phyloP scores from a whole-genome alignment of 306 rosid species.

The Cucumis melo region DNA sequence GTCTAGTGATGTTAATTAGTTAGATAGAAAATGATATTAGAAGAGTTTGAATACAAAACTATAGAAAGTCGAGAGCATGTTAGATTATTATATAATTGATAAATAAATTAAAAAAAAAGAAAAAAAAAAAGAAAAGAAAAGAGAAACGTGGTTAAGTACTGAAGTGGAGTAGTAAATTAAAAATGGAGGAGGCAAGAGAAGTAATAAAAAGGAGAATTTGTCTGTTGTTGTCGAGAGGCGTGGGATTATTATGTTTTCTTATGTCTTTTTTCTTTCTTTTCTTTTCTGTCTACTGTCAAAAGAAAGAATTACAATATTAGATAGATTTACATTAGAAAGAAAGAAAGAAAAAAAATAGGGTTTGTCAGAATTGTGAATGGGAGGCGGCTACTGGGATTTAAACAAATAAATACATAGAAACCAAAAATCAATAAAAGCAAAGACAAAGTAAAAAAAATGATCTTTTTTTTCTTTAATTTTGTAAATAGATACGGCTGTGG shows the following conservation, averaged over 20 bases:
- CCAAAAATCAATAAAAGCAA: neutral
- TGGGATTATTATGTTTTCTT: conserved; percentile 17
- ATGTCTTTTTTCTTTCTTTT: neutral
- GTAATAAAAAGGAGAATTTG: conserved; percentile 22
- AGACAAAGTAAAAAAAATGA: neutral
- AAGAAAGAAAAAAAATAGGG: neutral
- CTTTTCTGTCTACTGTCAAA: neutral
- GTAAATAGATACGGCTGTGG: conserved; percentile 18
- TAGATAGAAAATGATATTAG: no score
- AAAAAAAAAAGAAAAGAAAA: no score
- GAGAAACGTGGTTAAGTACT: no score
- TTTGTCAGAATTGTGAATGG: neutral
- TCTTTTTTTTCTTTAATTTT: no score
- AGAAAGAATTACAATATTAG: no score
- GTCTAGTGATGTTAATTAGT: no score
- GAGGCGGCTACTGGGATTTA: conserved; percentile 17
- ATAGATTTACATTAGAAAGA: no score
- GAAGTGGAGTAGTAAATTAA: no score
- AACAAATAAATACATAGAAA: neutral
- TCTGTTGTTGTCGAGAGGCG: conserved; percentile 43
- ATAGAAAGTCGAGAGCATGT: no score
- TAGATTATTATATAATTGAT: no score
- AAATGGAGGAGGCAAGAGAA: neutral
- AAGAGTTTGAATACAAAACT: no score
- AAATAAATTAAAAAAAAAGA: no score